Percentiles rank a stretch among this genome's conserved stretches.
These are phyloP conservation scores for Pueraria montana DNA, from an alignment of 306 rosid genomes.

Conservation along the genomic window DNA sequence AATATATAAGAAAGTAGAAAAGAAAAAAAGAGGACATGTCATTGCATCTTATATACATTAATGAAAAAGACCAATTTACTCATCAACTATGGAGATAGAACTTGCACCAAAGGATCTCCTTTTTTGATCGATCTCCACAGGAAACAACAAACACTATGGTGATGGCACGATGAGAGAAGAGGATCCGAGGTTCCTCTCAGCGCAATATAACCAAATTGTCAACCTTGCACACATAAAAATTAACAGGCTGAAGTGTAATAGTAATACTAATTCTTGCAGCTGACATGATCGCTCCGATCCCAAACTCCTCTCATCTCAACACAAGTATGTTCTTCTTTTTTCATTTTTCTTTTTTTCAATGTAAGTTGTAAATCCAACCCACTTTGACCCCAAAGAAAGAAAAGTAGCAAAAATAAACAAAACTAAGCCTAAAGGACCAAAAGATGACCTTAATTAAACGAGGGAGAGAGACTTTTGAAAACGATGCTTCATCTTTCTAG, in stretches of 20 bases:
- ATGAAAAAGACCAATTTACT: conserved; percentile 62
- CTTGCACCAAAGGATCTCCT: conserved; percentile 53
- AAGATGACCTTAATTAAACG: conserved; percentile 42
- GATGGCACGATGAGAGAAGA: conserved; percentile 62
- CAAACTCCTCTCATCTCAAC: conserved; percentile 67
- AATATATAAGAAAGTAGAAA: conserved; percentile 48
- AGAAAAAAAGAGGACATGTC: conserved; percentile 45
- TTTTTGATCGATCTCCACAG: conserved; percentile 28
- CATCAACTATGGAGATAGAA: conserved; percentile 43
- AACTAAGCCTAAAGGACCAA: conserved; percentile 36
- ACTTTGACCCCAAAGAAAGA: conserved; percentile 39
- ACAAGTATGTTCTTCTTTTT: conserved; percentile 3
- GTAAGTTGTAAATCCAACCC: conserved; percentile 47
- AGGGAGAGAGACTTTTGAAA: conserved; percentile 49
- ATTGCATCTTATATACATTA: conserved; percentile 55
- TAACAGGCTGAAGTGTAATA: conserved; percentile 56
- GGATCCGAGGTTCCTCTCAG: conserved; percentile 99
- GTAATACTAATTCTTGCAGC: conserved; percentile 76
- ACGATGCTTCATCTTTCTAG: conserved; percentile 60
- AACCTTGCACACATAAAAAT: conserved; percentile 77
- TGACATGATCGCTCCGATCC: conserved; percentile 99
- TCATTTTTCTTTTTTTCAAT: conserved; percentile 11
- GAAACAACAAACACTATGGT: neutral
- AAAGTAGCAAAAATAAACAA: conserved; percentile 41
- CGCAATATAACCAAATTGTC: conserved; percentile 65